Percentiles rank a stretch among this genome's conserved stretches.
Evolutionary conservation across 2,329 filamentous ascomycete species (phyloP).

Genomic region (Cadophora sp.): DNA sequence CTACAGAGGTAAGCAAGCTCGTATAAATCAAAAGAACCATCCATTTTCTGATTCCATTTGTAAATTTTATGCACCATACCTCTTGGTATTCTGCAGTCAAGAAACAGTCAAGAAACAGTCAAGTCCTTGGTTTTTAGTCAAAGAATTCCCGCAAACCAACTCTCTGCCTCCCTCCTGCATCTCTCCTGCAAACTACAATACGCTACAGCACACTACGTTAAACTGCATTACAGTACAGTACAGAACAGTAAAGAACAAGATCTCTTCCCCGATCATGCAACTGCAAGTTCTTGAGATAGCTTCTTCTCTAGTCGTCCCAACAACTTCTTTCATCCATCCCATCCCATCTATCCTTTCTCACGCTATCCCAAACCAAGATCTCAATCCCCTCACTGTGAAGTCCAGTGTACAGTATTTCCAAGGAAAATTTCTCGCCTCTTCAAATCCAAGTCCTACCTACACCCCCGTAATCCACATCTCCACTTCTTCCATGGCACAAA

Average conservation of each 20-base stretch:
- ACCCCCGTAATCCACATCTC: background rate
- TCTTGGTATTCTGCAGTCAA: background rate
- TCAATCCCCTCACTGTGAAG: background rate
- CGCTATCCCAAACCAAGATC: background rate
- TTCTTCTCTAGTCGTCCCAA: slow-evolving; percentile 2
- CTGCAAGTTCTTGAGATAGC: background rate
- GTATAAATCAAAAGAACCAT: no score
- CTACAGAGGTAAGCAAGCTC: no score
- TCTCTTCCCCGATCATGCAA: background rate
- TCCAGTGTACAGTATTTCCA: no score
- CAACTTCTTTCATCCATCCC: background rate
- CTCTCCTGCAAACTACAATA: background rate
- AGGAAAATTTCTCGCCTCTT: slow-evolving; percentile 1
- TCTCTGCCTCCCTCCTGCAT: background rate
- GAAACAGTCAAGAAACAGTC: background rate
- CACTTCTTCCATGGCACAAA: background rate
- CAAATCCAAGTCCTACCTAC: background rate
- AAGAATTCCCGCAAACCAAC: no score
- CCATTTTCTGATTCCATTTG: no score
- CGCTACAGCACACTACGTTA: no score
- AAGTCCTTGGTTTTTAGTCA: no score
- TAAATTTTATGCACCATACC: no score
- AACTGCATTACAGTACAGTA: no score
- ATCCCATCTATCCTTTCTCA: no score
- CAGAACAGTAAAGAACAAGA: no score